A percentile compares a stretch with the other conserved stretches of the same genome.
phyloP scores from a whole-genome alignment of 306 rosid species.

The Vigna radiata region DNA sequence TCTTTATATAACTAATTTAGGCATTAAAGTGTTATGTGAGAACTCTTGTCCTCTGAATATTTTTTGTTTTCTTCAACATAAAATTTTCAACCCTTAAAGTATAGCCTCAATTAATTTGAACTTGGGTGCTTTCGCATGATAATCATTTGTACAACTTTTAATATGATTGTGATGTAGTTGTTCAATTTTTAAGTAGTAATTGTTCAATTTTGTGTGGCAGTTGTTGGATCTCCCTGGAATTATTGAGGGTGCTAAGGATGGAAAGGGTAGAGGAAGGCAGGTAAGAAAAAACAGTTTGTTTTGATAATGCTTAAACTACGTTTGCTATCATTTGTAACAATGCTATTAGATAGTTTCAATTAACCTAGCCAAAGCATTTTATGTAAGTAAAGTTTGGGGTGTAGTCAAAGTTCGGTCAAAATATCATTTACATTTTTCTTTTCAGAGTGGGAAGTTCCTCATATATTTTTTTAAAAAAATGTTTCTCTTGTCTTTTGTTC shows the following conservation, averaged over 20 bases:
- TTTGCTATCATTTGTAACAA: constrained; percentile 24
- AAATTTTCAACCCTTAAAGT: constrained; percentile 10
- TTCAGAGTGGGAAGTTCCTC: not conserved
- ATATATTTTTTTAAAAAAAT: not conserved
- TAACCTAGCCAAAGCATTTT: not conserved
- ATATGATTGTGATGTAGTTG: constrained; percentile 9
- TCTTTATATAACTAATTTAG: not conserved
- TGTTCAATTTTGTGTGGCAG: constrained; percentile 60
- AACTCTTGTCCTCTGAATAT: not conserved
- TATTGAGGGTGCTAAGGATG: constrained; percentile 98
- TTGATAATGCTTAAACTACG: constrained; percentile 12
- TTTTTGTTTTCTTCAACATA: constrained; percentile 1
- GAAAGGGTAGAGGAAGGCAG: constrained; percentile 99
- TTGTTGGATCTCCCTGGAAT: constrained; percentile 98
- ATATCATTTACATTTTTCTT: not conserved
- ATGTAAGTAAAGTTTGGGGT: not conserved
- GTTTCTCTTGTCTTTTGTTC: constrained; percentile 12
- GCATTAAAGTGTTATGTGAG: not conserved
- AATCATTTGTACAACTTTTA: constrained; percentile 14
- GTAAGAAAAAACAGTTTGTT: constrained; percentile 54
- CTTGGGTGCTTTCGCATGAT: constrained; percentile 4
- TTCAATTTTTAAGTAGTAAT: constrained; percentile 23
- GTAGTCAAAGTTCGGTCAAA: not conserved
- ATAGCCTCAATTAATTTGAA: not conserved
- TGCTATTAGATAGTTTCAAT: constrained; percentile 1